Conservation (phyloP, 345 rosid genomes). For the Eutrema heterophyllum region DNA sequence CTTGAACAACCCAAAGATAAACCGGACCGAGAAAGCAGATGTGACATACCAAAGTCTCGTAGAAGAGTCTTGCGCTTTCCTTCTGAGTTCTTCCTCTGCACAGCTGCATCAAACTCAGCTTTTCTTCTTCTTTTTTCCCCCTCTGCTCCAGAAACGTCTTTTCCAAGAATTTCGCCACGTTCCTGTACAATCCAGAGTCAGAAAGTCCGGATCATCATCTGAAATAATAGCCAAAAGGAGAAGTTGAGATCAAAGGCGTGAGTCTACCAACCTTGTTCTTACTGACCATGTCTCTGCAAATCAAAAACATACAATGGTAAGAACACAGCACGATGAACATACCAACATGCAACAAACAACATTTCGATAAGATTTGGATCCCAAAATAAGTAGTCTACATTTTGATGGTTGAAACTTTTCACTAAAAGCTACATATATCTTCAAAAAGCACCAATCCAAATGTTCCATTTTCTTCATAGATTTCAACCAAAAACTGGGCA, state of each 20-base stretch:
- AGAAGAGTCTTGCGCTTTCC: conserved; percentile 69
- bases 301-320: conserved; percentile 9
- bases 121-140: conserved; percentile 44
- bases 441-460: neutral
- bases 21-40: neutral
- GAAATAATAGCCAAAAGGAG: neutral
- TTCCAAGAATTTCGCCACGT: conserved; percentile 44
- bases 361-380: neutral
- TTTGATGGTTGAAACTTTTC: neutral
- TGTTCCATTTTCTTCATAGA: neutral
- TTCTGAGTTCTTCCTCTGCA: conserved; percentile 52
- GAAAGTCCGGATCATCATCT: conserved; percentile 15
- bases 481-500: neutral
- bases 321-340: neutral
- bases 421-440: neutral
- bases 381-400: neutral
- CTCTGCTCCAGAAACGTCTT: conserved; percentile 35
- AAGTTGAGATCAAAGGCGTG: neutral
- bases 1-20: neutral
- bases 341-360: conserved; percentile 12
- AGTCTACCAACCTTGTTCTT: conserved; percentile 43
- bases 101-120: conserved; percentile 42
- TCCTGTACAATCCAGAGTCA: conserved; percentile 50
- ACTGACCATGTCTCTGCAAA: conserved; percentile 62
- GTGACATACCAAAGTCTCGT: conserved; percentile 71